Base-by-base conservation (phyloP, 2,329 filamentous ascomycete genomes). In the Daldinia sp. region DNA sequence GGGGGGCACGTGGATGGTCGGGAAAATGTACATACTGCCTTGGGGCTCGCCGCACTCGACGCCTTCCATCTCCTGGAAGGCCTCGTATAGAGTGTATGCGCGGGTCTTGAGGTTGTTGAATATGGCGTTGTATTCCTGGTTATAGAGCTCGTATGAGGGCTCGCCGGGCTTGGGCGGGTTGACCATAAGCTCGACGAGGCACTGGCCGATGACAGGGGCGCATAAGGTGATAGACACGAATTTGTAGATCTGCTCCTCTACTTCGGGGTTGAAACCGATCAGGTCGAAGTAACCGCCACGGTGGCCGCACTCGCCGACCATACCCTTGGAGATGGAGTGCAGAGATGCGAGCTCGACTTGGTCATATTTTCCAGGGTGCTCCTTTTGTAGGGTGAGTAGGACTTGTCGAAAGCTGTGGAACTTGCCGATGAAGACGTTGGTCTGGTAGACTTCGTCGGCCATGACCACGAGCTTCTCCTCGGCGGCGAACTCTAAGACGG, bases 1-100 rank as follows among this genome's bases (percentile, higher is more conserved):
- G 21, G 80, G 71, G 1, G 95, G 87, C 21, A 99, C 83, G 30
- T 83, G 87, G 80, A 99, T 96, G 71, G 92, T 95, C 21, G 95
- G 95, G 87, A 98, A 99, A 73, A 99, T 90, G 82, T 99, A 99
- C 95, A 99, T 99, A 76, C 91, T 90, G 63, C 95, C 95, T 85
- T 97, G 91, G 58, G 95, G 95, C 70, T 88, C 85, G 72, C 91
- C 90, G 80, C 94, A 97, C 77, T 94, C 87, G 61, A 99, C 94
- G 61, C 95, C 95, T 79, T 98, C 94, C 95, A 99, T 98, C 75
- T 93, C 81, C 77, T 88, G 83, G 80, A 99, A 99, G 25, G 94
- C 94, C 72, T 93, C 86, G 80, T 96, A 95, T 50, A 99, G 84
- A 5, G 95, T 94, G 61, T 83, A 86, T 35, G 95, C 95, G 68